These are phyloP conservation scores for Chlamydomonas eustigma DNA, from an alignment of 139 green algal genomes.

Conservation along the genomic window DNA sequence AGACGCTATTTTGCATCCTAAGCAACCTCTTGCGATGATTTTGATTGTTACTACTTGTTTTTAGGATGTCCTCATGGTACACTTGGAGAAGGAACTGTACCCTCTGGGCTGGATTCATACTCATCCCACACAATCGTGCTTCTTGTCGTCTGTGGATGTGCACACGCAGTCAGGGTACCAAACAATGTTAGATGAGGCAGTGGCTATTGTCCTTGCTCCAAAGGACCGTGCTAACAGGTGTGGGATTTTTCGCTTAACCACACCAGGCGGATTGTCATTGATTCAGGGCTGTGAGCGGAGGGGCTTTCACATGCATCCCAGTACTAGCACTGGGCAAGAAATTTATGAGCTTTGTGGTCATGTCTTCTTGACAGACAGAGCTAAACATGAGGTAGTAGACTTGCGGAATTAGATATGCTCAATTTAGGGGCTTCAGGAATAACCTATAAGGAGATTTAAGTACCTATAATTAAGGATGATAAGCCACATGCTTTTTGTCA, in stretches of 20 bases:
- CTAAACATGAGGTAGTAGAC: slow-evolving; percentile 80
- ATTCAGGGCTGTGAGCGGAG: slow-evolving; percentile 79
- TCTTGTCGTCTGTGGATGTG: slow-evolving; percentile 92
- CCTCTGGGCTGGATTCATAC: slow-evolving; percentile 97
- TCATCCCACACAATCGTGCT: slow-evolving; percentile 93
- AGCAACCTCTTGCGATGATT: too few species aligned
- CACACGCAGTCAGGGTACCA: slow-evolving; percentile 92
- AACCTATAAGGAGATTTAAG: too few species aligned
- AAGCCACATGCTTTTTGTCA: too few species aligned
- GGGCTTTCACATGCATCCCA: slow-evolving; percentile 87
- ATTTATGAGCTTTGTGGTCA: slow-evolving; percentile 91
- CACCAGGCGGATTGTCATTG: slow-evolving; percentile 78
- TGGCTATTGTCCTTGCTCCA: slow-evolving; percentile 96
- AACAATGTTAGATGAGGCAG: slow-evolving; percentile 89
- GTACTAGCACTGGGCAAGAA: slow-evolving; percentile 66
- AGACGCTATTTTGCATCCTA: too few species aligned
- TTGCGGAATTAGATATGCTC: too few species aligned
- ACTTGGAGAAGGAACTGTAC: slow-evolving; percentile 62
- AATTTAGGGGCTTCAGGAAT: too few species aligned
- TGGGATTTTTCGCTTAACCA: slow-evolving; percentile 89
- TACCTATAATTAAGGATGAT: too few species aligned
- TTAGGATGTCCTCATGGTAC: slow-evolving; percentile 16
- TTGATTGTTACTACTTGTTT: too few species aligned
- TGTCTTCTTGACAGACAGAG: slow-evolving; percentile 82
- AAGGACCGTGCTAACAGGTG: slow-evolving; percentile 50